These are phyloP conservation scores for Tillandsia leiboldiana DNA, from an alignment of 176 grass and related monocot species.

Conservation along the genomic window DNA sequence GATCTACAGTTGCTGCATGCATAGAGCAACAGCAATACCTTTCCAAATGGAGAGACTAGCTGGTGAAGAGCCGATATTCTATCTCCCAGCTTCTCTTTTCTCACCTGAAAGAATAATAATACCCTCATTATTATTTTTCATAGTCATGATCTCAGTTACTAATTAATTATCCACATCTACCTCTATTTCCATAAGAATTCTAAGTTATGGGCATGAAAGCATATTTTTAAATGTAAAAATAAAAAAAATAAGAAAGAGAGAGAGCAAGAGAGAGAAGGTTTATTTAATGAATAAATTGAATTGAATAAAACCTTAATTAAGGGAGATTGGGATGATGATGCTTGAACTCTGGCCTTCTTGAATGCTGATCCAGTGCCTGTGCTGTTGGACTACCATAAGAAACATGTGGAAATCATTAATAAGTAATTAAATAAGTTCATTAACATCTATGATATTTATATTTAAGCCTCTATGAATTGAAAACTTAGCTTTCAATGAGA, in stretches of 20 bases:
- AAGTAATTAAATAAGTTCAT: neutral
- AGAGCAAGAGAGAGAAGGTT: slow-evolving; percentile 34
- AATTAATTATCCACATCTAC: too few relatives aligned
- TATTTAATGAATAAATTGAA: neutral
- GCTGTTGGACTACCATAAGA: slow-evolving; percentile 41
- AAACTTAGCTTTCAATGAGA: too few relatives aligned
- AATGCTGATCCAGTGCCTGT: slow-evolving; percentile 66
- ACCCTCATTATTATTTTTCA: slow-evolving; percentile 30
- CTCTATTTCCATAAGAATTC: too few relatives aligned
- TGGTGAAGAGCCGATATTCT: slow-evolving; percentile 96
- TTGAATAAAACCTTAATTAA: slow-evolving; percentile 48
- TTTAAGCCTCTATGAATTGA: neutral
- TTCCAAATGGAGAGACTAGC: slow-evolving; percentile 96
- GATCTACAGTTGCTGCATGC: neutral
- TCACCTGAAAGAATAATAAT: slow-evolving; percentile 50
- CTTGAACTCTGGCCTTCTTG: slow-evolving; percentile 94
- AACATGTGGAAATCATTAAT: neutral
- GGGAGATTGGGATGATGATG: slow-evolving; percentile 48
- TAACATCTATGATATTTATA: neutral
- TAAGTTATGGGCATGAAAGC: too few relatives aligned
- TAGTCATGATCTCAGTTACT: neutral
- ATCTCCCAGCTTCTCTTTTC: slow-evolving; percentile 98
- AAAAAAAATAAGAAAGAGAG: neutral
- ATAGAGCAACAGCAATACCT: slow-evolving; percentile 43
- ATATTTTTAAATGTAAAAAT: neutral